Base-by-base conservation (phyloP, 139 green algal species). In the Chlorella vulgaris region DNA sequence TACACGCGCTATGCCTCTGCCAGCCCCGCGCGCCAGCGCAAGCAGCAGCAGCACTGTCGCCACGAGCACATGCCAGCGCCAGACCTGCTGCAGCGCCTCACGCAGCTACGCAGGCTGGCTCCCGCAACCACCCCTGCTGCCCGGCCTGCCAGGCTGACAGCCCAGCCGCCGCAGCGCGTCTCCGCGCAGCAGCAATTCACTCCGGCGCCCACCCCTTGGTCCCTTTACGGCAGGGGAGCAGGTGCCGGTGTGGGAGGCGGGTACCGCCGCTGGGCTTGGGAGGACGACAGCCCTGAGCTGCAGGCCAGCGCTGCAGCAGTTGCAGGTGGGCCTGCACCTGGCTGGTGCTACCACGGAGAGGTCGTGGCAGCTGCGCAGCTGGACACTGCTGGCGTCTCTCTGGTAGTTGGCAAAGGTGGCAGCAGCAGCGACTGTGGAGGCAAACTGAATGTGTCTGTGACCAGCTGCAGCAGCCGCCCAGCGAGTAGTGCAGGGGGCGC, bases 271-370 rank as follows among this genome's bases (percentile, higher is more conserved):
- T 80, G 74, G 74, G 58, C 58, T 19, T 80, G 74, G 74, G 74
- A 80, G 10, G 74, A 80, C 74, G 70, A 58, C 55, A 2, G 19
- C 19, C 7, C 2, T 10, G 2, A 7, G 3, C 38, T 21, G 38
- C 18, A 24, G 38, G 18, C 24, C 6, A 35, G 28, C 13, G 68
- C 47, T 18, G 10, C 33, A 18, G 51, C 50, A 36, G 51, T 80
- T 4, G n/a, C 74, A 3, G n/a, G 28, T 0, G 60, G 13, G 39
- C 74, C 74, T 1, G 74, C 58, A 3, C 55, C 39, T 4, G 55
- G 74, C 26, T 80, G 74, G 74, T 58, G n/a, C 10, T 80, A 69
- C 58, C 70, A 58, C 39, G 74, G 74, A 6, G 74, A 80, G 10
- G 73, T 79, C 2, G n/a, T 58, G 42, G 40, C 43, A 19, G 35